phyloP scores from a whole-genome alignment of 805 yeast genomes.

The Cyberlindnera galapagoensis region DNA sequence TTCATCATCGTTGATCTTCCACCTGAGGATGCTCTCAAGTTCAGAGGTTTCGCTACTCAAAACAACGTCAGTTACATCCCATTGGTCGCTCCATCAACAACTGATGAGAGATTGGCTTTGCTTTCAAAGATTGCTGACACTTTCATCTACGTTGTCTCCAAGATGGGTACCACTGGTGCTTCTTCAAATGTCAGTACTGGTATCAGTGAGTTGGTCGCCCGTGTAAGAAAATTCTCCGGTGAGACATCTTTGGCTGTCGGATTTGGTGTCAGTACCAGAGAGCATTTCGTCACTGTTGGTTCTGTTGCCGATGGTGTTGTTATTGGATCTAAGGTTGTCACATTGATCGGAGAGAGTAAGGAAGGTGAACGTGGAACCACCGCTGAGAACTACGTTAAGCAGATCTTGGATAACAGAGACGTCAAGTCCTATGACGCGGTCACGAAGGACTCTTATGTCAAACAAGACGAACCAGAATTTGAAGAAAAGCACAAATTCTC shows the following conservation, averaged over 20 bases:
- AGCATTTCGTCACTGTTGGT: constrained; percentile 79
- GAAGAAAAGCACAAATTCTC: constrained; percentile 61
- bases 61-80: constrained; percentile 83
- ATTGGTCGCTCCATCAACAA: constrained; percentile 93
- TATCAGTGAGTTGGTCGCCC: constrained; percentile 59
- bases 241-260: constrained; percentile 91
- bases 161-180: constrained; percentile 98
- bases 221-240: constrained; percentile 71
- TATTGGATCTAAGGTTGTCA: constrained; percentile 82
- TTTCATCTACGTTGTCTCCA: constrained; percentile 90
- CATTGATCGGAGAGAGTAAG: constrained; percentile 58
- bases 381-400: constrained; percentile 62
- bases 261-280: constrained; percentile 92
- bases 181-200: constrained; percentile 54
- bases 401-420: constrained; percentile 58
- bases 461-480: constrained; percentile 29
- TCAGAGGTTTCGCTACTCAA: constrained; percentile 64
- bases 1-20: constrained; percentile 94
- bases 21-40: constrained; percentile 92
- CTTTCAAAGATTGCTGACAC: constrained; percentile 88
- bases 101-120: constrained; percentile 76
- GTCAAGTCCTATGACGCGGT: constrained; percentile 15
- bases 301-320: constrained; percentile 89
- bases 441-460: constrained; percentile 26
- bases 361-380: constrained; percentile 52